Base-by-base conservation (phyloP, 495 filamentous ascomycete genomes). In the Neohortaea acidophila region DNA sequence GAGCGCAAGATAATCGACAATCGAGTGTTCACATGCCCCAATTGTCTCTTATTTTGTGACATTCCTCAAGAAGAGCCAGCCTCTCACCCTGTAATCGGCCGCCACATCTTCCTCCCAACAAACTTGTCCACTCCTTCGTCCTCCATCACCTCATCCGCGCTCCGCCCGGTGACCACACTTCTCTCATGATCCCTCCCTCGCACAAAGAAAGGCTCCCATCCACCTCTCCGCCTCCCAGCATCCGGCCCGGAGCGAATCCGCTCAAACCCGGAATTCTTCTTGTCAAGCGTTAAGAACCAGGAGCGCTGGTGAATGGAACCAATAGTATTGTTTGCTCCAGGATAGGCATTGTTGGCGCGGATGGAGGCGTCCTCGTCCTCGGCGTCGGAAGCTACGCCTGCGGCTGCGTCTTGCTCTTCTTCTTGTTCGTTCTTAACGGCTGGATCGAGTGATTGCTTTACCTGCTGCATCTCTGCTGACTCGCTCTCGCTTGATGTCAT, bases 101-200 rank as follows among this genome's bases (percentile, higher is more conserved):
- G 65, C 75, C 76, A 79, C 14, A 68, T 68, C 36, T 60, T 67
- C 46, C 74, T 58, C 12, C 59, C 59, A 4, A 67, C 54, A 47
- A 69, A 77, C 15, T 59, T 66, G 22, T 58, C 39, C 3, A 77
- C 72, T 0, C 63, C 65, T 38, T 77, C 72, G 51, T 79, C 75
- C 15, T 43, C 50, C 28, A 79, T 51, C 6, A 78, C 62, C 19
- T 81, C 73, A 9, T 41, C 53, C 2, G 62, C 70, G 7, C 58
- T 60, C 41, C 76, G 54, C 1, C 72, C 74, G 4, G 75, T 79
- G 2, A 81, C 64, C 2, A 79, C 57, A 51, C 75, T 81, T 34
- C 66, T 56, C 55, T 79, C 76, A 18, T 54, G 25, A 6, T 74
- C 68, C 2, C 62, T 59, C 0, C 76, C 75, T 12, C 55, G 53